phyloP scores from a whole-genome alignment of 2,329 filamentous ascomycete species.

The Scedosporium aurantiacum region DNA sequence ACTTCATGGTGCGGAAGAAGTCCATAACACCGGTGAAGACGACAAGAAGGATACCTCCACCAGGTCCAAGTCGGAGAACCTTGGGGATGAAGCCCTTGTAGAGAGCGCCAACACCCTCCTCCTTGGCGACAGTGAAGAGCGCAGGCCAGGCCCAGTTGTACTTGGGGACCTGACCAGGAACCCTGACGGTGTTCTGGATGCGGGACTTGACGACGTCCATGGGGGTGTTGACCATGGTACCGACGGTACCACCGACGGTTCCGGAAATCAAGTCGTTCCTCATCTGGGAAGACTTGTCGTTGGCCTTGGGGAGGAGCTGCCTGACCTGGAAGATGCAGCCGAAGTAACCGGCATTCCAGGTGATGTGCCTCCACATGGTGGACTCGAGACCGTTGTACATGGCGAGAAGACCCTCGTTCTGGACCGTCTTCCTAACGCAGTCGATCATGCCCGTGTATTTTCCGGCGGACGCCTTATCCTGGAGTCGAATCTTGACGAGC shows the following conservation, averaged over 20 bases:
- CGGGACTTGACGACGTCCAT: constrained; percentile 97
- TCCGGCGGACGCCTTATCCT: constrained; percentile 85
- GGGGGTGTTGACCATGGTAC: constrained; percentile 88
- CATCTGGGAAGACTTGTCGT: constrained; percentile 71
- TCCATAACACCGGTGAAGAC: constrained; percentile 86
- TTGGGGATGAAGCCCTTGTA: constrained; percentile 99
- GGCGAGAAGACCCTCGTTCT: constrained; percentile 71
- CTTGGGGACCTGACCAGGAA: constrained; percentile 74
- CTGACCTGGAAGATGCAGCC: constrained; percentile 98
- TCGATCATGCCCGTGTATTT: constrained; percentile 79
- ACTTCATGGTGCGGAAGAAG: constrained; percentile 64
- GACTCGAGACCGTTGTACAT: constrained; percentile 96
- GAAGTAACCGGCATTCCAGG: constrained; percentile 94
- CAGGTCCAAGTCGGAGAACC: constrained; percentile 47
- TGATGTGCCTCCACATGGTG: constrained; percentile 84
- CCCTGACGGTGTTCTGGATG: constrained; percentile 86
- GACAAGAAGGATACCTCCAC: constrained; percentile 62
- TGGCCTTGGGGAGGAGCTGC: constrained; percentile 67
- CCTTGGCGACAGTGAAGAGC: constrained; percentile 73
- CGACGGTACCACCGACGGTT: constrained; percentile 72
- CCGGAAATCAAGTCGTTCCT: constrained; percentile 81
- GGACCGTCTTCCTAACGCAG: constrained; percentile 70
- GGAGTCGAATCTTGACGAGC: constrained; percentile 94
- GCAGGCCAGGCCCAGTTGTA: constrained; percentile 98
- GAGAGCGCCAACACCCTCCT: constrained; percentile 83